Evolutionary conservation across 176 grass and related monocot species (phyloP).

Genomic region (Hordeum vulgare): MorexV3_pseudomolecules_assembly NC_058518.1:337068953-337069452

Average conservation of each 20-base stretch:
- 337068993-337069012: background rate
- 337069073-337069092: background rate
- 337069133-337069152: background rate
- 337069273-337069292: background rate
- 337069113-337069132: background rate
- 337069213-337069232: background rate
- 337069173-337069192: background rate
- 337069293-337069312: background rate
- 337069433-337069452: background rate
- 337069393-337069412: background rate
- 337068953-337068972: background rate
- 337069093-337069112: background rate
- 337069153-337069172: background rate
- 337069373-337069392: background rate
- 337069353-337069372: background rate
- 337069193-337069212: background rate
- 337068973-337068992: background rate
- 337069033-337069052: background rate
- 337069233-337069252: background rate
- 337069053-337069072: too few relatives aligned
- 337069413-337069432: background rate
- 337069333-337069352: background rate
- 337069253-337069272: accelerated
- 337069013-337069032: background rate
- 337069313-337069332: background rate